Evolutionary conservation across 106 monocot genomes (phyloP).

Genomic region (Cymbidium sinense): DNA sequence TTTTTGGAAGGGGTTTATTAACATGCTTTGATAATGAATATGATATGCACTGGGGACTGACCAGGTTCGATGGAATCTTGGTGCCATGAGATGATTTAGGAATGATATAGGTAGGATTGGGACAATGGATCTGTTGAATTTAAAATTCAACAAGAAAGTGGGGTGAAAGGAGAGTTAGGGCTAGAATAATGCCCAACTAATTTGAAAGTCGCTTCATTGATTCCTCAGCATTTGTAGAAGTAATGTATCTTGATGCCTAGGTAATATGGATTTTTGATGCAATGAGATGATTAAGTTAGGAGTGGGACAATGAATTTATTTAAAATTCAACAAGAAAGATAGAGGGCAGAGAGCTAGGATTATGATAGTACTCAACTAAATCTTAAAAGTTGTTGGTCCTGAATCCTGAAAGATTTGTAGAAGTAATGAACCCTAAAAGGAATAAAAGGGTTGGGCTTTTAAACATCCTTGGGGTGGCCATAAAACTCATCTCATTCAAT

Average conservation of each 20-base stretch:
- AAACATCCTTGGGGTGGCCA: background rate
- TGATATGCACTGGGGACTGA: background rate
- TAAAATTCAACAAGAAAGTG: too few species aligned
- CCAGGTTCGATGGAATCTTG: background rate
- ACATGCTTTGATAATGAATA: background rate
- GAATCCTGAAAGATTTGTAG: background rate
- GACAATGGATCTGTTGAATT: too few species aligned
- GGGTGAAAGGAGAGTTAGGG: too few species aligned
- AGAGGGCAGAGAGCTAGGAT: background rate
- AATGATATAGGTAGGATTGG: too few species aligned
- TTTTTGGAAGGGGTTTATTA: background rate
- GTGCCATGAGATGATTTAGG: background rate
- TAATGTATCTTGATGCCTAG: background rate
- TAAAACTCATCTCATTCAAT: too few species aligned
- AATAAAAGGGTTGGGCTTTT: background rate
- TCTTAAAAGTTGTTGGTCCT: background rate
- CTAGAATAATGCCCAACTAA: too few species aligned
- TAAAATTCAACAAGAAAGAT: background rate
- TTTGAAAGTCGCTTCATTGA: too few species aligned
- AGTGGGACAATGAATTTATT: background rate
- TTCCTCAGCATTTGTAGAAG: background rate
- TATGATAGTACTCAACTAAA: background rate
- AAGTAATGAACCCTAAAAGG: background rate
- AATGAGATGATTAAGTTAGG: background rate
- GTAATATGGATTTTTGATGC: background rate